Base-by-base conservation (phyloP, 2,329 filamentous ascomycete species). In the Purpureocillium takamizusanense region DNA sequence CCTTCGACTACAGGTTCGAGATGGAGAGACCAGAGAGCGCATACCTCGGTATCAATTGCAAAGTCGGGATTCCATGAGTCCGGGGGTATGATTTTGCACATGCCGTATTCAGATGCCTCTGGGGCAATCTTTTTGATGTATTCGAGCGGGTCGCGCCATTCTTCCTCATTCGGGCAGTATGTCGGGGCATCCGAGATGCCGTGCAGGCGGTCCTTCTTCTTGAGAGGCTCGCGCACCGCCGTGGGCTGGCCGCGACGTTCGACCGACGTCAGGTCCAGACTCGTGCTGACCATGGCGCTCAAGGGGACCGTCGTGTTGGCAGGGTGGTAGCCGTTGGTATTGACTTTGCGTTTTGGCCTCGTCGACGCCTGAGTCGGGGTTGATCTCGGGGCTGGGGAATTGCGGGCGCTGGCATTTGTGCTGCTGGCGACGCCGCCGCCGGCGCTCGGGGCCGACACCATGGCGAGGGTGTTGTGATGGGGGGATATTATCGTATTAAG, bases 81-180 rank as follows among this genome's bases (percentile, higher is more conserved):
- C 1, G 92, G 92, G 5, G 92, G 92, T 40, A 98, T 85, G 45
- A 98, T 86, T 63, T 95, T 95, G 73, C 88, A 89, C 38, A 98
- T 85, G 36, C 92, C 92, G 62, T 85, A 97, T 52, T 89, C 79
- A 48, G 74, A 77, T 17, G 86, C 92, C 57, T 95, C 88, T 1
- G 86, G 81, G 1, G 81, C 72, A 49, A 98, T 95, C 62, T 90
- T 95, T 57, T 81, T 81, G 51, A 98, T 89, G 55, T 95, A 98
- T 51, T 85, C 84, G 55, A 95, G 81, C 0, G 92, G 92, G 52
- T 98, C 89, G 53, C 83, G 86, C 72, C 92, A 98, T 61, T 98
- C 89, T 50, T 95, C 89, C 49, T 87, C 81, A 0, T 86, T 95
- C 25, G 92, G 92, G 46, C 80, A 74, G 60, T 87, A 98, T 5